Conservation (phyloP, 169 alveolate genomes). For the Plasmodium inui region DNA sequence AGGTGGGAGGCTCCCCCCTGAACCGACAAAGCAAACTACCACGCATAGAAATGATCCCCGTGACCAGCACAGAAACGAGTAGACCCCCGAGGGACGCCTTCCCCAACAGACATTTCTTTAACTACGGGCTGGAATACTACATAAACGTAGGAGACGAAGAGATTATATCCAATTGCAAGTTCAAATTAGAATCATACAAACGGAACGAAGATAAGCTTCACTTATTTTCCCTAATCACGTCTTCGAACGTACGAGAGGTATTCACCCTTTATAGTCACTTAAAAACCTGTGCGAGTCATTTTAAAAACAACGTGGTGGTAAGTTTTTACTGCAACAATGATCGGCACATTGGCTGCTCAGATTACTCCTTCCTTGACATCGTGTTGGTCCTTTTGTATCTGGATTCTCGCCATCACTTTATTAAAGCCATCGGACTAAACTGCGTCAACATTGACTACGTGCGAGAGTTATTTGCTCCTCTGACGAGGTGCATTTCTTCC, state of each 20-base stretch:
- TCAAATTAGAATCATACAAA: slow-evolving; percentile 22
- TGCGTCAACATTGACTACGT: slow-evolving; percentile 40
- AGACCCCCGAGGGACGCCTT: no score
- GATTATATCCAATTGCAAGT: slow-evolving; percentile 31
- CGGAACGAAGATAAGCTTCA: slow-evolving; percentile 19
- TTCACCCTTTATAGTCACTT: slow-evolving; percentile 24
- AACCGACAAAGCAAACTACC: not conserved
- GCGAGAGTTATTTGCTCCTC: slow-evolving; percentile 24
- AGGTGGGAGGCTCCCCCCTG: no score
- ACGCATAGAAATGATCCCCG: not conserved
- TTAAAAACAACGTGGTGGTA: slow-evolving; percentile 10
- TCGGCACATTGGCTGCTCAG: slow-evolving; percentile 19
- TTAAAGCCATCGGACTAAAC: slow-evolving; percentile 51
- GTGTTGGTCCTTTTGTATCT: slow-evolving; percentile 16
- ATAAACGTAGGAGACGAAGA: slow-evolving; percentile 63
- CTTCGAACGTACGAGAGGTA: slow-evolving; percentile 56
- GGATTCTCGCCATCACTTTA: slow-evolving; percentile 29
- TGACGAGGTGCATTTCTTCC: slow-evolving; percentile 2
- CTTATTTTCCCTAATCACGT: slow-evolving; percentile 27
- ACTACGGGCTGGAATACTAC: slow-evolving; percentile 64
- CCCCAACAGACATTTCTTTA: slow-evolving; percentile 6
- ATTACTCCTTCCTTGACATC: slow-evolving; percentile 40
- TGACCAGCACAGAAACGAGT: not conserved
- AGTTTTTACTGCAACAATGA: slow-evolving; percentile 35
- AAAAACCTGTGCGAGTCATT: slow-evolving; percentile 5